phyloP scores from a whole-genome alignment of 31 red algal genomes.

The Pterothamnion heteromorphum region DNA sequence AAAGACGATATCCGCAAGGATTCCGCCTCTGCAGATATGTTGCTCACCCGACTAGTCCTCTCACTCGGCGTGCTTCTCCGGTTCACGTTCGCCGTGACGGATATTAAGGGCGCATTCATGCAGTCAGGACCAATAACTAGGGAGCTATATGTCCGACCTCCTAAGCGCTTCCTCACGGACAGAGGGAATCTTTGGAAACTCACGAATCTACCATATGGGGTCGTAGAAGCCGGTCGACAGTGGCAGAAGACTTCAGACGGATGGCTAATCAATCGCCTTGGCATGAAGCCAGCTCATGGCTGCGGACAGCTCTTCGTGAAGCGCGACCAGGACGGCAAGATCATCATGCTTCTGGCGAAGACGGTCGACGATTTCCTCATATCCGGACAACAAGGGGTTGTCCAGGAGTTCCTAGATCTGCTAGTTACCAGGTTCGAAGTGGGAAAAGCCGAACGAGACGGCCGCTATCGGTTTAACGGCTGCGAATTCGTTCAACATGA shows the following conservation, averaged over 20 bases:
- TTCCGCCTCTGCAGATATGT: background rate
- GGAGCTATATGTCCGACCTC: background rate
- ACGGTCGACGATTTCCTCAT: background rate
- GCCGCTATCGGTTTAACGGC: no score
- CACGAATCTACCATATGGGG: slow-evolving; percentile 1
- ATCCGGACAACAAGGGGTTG: background rate
- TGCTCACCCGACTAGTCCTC: background rate
- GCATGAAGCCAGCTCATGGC: no score
- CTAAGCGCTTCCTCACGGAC: background rate
- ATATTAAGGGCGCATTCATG: background rate
- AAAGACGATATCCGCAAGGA: background rate
- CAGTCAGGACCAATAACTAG: background rate
- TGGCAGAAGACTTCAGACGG: background rate
- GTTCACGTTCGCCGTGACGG: background rate
- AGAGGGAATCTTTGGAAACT: background rate
- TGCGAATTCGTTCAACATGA: background rate
- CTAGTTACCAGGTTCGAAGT: background rate
- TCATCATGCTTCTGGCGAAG: background rate
- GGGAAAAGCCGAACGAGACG: background rate
- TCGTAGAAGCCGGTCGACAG: background rate
- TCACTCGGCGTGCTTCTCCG: background rate
- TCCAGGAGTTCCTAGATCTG: background rate
- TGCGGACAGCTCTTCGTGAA: background rate
- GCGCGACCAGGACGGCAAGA: no score
- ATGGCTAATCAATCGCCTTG: slow-evolving; percentile 13